Conservation (phyloP, 768 basidiomycete species). For the Lactifluus piperatus region DNA sequence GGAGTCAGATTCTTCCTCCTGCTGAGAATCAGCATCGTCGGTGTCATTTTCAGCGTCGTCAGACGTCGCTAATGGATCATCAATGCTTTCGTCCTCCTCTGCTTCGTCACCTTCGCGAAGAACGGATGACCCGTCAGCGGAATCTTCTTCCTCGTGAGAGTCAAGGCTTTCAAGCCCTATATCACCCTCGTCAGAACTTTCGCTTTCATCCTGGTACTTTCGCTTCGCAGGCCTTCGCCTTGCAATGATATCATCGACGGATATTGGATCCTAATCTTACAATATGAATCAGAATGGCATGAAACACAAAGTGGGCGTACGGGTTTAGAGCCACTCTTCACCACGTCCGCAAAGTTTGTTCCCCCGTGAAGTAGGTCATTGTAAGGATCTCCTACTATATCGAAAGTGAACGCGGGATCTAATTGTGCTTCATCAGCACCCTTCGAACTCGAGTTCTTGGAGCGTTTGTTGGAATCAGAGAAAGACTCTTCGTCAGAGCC, state of each 20-base stretch:
- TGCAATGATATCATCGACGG: conserved; percentile 88
- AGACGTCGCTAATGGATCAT: conserved; percentile 13
- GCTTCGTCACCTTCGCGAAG: conserved; percentile 32
- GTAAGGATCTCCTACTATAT: conserved; percentile 64
- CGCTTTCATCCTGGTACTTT: conserved; percentile 37
- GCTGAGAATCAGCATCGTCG: conserved; percentile 23
- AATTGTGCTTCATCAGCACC: conserved; percentile 51
- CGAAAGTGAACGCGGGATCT: conserved; percentile 79
- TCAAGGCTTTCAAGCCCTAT: background rate
- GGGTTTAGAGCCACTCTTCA: conserved; percentile 53
- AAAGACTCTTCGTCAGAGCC: conserved; percentile 61
- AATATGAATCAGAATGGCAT: background rate
- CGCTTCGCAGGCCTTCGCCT: conserved; percentile 55
- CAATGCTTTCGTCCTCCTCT: conserved; percentile 28
- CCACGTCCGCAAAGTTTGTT: conserved; percentile 41
- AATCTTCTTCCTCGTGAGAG: conserved; percentile 26
- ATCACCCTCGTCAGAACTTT: background rate
- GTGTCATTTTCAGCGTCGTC: conserved; percentile 19
- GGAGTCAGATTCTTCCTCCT: conserved; percentile 21
- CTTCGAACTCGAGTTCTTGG: conserved; percentile 19
- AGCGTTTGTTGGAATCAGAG: background rate
- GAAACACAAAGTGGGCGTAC: conserved; percentile 32
- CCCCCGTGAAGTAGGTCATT: conserved; percentile 40
- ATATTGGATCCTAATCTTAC: conserved; percentile 56
- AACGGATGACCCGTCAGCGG: conserved; percentile 22